phyloP scores from a whole-genome alignment of 495 filamentous ascomycete genomes.

The Pseudoneurospora amorphoporcata region DNA sequence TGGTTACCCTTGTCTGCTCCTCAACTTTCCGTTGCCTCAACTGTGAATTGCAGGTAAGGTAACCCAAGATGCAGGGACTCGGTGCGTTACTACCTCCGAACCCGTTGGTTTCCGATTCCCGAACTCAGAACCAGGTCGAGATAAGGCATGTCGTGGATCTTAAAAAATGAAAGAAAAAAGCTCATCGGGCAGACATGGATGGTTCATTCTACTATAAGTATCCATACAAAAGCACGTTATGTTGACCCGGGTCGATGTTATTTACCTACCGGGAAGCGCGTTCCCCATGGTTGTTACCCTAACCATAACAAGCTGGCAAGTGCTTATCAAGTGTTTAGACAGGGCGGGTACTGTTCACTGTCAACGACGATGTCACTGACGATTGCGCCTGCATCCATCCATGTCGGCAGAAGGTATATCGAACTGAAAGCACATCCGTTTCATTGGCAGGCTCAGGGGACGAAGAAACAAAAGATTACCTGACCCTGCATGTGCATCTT shows the following conservation, averaged over 20 bases:
- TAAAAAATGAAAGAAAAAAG: neutral
- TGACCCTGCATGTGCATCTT: neutral
- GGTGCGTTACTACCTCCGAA: neutral
- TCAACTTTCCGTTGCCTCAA: constrained; percentile 12
- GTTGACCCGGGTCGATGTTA: neutral
- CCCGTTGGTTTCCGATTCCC: neutral
- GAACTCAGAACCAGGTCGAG: neutral
- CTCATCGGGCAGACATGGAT: neutral
- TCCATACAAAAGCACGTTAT: neutral
- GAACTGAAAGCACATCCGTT: neutral
- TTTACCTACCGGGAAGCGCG: neutral
- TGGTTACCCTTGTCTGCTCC: constrained; percentile 4
- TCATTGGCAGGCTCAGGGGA: neutral
- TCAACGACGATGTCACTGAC: neutral
- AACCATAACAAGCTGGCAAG: neutral
- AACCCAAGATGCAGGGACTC: neutral
- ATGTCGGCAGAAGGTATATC: neutral
- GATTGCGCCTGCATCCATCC: neutral
- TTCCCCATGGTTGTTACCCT: neutral
- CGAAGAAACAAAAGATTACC: neutral
- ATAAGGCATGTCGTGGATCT: neutral
- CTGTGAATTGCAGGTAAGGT: constrained; percentile 16
- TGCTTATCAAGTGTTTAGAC: neutral
- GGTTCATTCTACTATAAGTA: neutral
- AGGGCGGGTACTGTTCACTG: neutral